Evolutionary conservation across 1,284 basidiomycete species (phyloP).

Genomic region (Trichosporon ovoides): DNA sequence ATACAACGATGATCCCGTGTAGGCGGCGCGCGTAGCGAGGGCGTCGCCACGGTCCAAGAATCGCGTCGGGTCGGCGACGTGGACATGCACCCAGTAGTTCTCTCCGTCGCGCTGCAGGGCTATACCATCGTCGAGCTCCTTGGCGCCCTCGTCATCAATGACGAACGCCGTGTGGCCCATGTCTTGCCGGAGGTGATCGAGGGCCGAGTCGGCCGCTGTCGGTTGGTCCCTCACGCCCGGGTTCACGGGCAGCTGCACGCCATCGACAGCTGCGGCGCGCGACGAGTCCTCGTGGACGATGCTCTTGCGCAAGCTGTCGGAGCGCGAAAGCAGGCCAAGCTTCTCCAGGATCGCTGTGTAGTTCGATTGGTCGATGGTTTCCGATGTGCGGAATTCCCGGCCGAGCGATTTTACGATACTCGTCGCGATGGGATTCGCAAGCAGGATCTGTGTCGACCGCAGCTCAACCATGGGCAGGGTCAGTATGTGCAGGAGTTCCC

Average conservation of each 20-base stretch:
- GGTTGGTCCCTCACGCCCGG: slow-evolving; percentile 17
- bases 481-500: slow-evolving; percentile 62
- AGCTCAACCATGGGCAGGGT: slow-evolving; percentile 58
- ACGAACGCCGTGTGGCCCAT: slow-evolving; percentile 76
- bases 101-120: slow-evolving; percentile 66
- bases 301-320: slow-evolving; percentile 54
- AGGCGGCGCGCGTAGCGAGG: slow-evolving; percentile 57
- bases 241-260: slow-evolving; percentile 27
- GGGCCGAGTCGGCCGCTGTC: slow-evolving; percentile 9
- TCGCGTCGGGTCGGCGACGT: slow-evolving; percentile 89
- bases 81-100: slow-evolving; percentile 77
- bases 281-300: slow-evolving; percentile 26
- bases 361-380: slow-evolving; percentile 48
- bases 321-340: slow-evolving; percentile 65
- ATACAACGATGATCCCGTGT: slow-evolving; percentile 57
- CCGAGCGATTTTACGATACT: slow-evolving; percentile 61
- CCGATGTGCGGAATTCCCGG: not conserved
- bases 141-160: slow-evolving; percentile 74
- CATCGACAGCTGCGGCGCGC: slow-evolving; percentile 21
- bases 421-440: slow-evolving; percentile 57
- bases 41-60: slow-evolving; percentile 65
- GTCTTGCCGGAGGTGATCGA: slow-evolving; percentile 61
- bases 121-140: slow-evolving; percentile 92
- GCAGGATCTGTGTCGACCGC: slow-evolving; percentile 61
- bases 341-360: slow-evolving; percentile 57